These are phyloP conservation scores for Comarum palustre DNA, from an alignment of 306 rosid species.

Conservation along the genomic window DNA sequence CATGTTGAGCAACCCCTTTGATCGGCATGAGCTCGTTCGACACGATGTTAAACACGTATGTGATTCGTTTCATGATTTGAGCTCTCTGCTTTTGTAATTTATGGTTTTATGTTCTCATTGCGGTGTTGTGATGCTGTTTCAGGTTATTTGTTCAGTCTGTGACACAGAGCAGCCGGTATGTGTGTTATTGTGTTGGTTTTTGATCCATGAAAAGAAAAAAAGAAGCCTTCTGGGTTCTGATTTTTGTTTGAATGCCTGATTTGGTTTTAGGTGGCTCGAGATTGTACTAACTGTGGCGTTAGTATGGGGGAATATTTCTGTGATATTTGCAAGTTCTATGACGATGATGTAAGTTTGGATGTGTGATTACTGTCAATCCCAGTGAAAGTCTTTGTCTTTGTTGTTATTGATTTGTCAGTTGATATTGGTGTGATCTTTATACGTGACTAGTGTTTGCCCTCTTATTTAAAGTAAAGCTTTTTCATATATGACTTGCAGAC, in stretches of 20 bases:
- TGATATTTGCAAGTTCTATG: conserved; percentile 78
- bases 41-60: conserved; percentile 67
- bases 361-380: not conserved
- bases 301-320: conserved; percentile 96
- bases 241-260: not conserved
- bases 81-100: conserved; percentile 4
- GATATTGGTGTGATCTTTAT: conserved; percentile 12
- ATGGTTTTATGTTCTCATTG: not conserved
- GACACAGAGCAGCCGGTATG: conserved; percentile 95
- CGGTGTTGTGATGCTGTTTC: conserved; percentile 32
- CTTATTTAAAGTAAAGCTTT: conserved; percentile 15
- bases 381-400: conserved; percentile 16
- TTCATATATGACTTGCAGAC: conserved; percentile 43
- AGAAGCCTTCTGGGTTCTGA: conserved; percentile 4
- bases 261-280: conserved; percentile 63
- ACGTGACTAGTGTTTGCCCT: conserved; percentile 12
- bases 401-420: conserved; percentile 13
- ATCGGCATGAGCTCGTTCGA: conserved; percentile 77
- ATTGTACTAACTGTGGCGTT: conserved; percentile 90
- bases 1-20: conserved; percentile 57
- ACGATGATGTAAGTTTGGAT: conserved; percentile 75
- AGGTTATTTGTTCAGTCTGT: conserved; percentile 91
- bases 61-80: not conserved
- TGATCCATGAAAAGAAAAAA: not conserved
- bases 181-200: conserved; percentile 20